Conservation (phyloP, 1,139 yeast genomes). For the Saccharomyces hybrid region DNA sequence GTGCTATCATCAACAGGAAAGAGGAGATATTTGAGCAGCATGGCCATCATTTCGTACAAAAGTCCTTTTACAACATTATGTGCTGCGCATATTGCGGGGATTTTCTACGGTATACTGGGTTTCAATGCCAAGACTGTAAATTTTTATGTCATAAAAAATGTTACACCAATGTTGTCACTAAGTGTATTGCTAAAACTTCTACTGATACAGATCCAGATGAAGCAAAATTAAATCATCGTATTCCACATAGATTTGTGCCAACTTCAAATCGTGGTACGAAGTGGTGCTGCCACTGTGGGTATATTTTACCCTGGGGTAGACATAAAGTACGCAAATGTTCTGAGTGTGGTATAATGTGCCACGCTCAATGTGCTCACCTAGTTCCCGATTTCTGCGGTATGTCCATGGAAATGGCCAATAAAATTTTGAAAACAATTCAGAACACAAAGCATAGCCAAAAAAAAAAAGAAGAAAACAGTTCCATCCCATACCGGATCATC, state of each 20-base stretch:
- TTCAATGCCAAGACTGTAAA: slow-evolving; percentile 92
- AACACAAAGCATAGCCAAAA: slow-evolving; percentile 52
- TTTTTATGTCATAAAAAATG: slow-evolving; percentile 93
- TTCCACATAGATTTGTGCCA: slow-evolving; percentile 92
- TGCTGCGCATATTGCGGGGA: slow-evolving; percentile 96
- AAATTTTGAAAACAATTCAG: slow-evolving; percentile 75
- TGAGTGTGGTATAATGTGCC: slow-evolving; percentile 94
- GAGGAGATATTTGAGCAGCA: slow-evolving; percentile 93
- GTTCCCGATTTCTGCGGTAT: slow-evolving; percentile 98
- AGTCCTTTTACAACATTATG: slow-evolving; percentile 92
- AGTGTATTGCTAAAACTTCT: slow-evolving; percentile 85
- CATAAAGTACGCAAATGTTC: slow-evolving; percentile 91
- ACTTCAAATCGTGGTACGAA: slow-evolving; percentile 88
- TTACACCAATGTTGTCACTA: slow-evolving; percentile 87
- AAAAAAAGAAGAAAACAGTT: slow-evolving; percentile 17
- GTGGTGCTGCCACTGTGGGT: slow-evolving; percentile 99
- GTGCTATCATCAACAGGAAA: slow-evolving; percentile 92
- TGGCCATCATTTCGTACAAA: slow-evolving; percentile 94
- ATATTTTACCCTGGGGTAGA: slow-evolving; percentile 87
- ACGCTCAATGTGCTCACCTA: slow-evolving; percentile 82
- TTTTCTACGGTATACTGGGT: slow-evolving; percentile 86
- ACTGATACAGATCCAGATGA: slow-evolving; percentile 82
- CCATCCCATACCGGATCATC: slow-evolving; percentile 2
- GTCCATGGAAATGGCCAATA: slow-evolving; percentile 95
- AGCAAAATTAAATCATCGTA: slow-evolving; percentile 86